These are phyloP conservation scores for Colletotrichum orchidophilum DNA, from an alignment of 2,329 filamentous ascomycete genomes.

Conservation along the genomic window DNA sequence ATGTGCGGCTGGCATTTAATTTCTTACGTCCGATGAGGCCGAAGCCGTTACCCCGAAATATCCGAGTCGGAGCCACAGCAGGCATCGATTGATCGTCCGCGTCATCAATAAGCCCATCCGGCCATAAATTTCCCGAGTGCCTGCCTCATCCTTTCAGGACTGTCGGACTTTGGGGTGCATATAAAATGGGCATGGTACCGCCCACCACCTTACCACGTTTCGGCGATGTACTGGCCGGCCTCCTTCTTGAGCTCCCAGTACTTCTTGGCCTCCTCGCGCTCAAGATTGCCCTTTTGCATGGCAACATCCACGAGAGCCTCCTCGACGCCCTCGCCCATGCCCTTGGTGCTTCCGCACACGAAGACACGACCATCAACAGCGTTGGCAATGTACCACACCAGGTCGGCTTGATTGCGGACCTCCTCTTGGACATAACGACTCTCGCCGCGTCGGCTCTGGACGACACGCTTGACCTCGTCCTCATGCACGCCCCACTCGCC, in stretches of 20 bases:
- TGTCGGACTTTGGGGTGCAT: not conserved
- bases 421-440: conserved; percentile 97
- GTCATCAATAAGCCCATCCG: conserved; percentile 8
- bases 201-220: conserved; percentile 64
- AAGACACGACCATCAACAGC: conserved; percentile 95
- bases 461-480: conserved; percentile 83
- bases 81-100: conserved; percentile 10
- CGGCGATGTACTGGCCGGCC: conserved; percentile 94
- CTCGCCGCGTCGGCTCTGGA: conserved; percentile 79
- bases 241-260: conserved; percentile 96
- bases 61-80: conserved; percentile 17
- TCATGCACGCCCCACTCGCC: conserved; percentile 97
- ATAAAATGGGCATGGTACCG: not conserved
- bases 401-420: conserved; percentile 86
- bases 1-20: not conserved
- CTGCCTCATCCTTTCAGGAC: not conserved
- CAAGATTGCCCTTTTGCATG: conserved; percentile 90
- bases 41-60: conserved; percentile 7
- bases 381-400: conserved; percentile 99
- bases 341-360: conserved; percentile 93
- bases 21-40: conserved; percentile 25
- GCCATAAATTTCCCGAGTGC: not conserved
- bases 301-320: conserved; percentile 87
- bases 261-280: conserved; percentile 80
- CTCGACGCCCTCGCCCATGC: conserved; percentile 98